These are phyloP conservation scores for Dothideomycetes sp. DNA, from an alignment of 2,329 filamentous ascomycete genomes.

Conservation along the genomic window DNA sequence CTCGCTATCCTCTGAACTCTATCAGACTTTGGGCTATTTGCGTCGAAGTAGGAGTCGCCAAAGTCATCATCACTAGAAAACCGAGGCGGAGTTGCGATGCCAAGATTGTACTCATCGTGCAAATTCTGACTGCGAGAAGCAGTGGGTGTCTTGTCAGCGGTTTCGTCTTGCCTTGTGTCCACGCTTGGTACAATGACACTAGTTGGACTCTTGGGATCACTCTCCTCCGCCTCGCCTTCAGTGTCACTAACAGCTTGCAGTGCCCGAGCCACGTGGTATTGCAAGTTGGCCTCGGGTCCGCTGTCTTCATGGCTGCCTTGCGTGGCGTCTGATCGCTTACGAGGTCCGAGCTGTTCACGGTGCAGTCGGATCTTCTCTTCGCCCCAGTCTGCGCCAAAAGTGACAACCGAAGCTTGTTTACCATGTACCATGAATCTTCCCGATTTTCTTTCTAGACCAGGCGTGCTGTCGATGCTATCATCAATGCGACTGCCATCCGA, in stretches of 20 bases:
- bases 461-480: slow-evolving; percentile 47
- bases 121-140: background rate
- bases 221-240: background rate
- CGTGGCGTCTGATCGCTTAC: background rate
- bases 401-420: slow-evolving; percentile 95
- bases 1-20: background rate
- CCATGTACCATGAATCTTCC: slow-evolving; percentile 94
- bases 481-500: slow-evolving; percentile 42
- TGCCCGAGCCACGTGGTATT: slow-evolving; percentile 4
- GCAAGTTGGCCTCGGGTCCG: slow-evolving; percentile 7
- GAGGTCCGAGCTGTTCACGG: slow-evolving; percentile 20
- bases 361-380: slow-evolving; percentile 34
- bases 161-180: slow-evolving; percentile 3
- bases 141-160: slow-evolving; percentile 5
- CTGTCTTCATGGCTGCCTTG: slow-evolving; percentile 4
- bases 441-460: slow-evolving; percentile 62
- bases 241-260: background rate
- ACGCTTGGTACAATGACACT: background rate
- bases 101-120: slow-evolving; percentile 1
- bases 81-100: background rate
- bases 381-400: slow-evolving; percentile 88
- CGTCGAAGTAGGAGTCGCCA: slow-evolving; percentile 13
- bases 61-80: slow-evolving; percentile 8
- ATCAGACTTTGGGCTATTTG: slow-evolving; percentile 4
- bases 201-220: background rate